Evolutionary conservation across 2,329 filamentous ascomycete species (phyloP), one percentile per base, ranked within the genome.

Genomic region (Cladosporium sp.): DNA sequence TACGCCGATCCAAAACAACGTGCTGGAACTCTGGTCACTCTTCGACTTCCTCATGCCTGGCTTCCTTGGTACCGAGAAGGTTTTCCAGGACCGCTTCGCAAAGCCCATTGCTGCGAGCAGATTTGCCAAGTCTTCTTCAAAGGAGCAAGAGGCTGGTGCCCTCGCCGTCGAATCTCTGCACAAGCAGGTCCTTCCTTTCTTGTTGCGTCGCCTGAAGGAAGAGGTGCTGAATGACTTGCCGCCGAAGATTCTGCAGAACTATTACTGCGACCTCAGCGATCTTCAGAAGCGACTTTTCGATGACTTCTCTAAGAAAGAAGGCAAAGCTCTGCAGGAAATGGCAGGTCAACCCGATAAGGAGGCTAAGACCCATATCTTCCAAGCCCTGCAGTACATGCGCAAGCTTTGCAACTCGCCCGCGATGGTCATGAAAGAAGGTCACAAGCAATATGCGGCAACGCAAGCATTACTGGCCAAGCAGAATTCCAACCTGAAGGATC

Each of bases 41-140:
- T 99, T 99, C 65, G 93, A 99, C 71, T 99, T 99, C 73, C 77
- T 99, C 54, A 99, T 99, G 93, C 93, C 95, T 3, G 95, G 93
- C 2, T 99, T 99, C 75, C 77, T 99, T 7, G 93, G 93, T 27
- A 89, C 86, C 0, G 93, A 99, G 66, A 96, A 95, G 72, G 89
- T 96, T n/a, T 96, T 96, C 72, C 77, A 95, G 58, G 92, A 96
- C 68, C 84, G 91, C 3, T 96, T 96, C 60, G 90, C 91, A 7
- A 96, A 96, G 70, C 91, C 91, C 1, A 96, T 96, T 60, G 89
- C 92, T 1, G 91, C 91, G 3, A 96, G 89, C 64, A 87, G 95
- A 17, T 96, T 91, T 66, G 92, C 89, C 70, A 99, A 97, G 68
- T 95, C 93, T 1, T 97, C 92, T 1, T 96, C 93, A 0, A 97